A percentile compares a stretch with the other conserved stretches of the same genome.
Conservation (phyloP, 2,329 filamentous ascomycete genomes). For the Trichoderma citrinoviride region DNA sequence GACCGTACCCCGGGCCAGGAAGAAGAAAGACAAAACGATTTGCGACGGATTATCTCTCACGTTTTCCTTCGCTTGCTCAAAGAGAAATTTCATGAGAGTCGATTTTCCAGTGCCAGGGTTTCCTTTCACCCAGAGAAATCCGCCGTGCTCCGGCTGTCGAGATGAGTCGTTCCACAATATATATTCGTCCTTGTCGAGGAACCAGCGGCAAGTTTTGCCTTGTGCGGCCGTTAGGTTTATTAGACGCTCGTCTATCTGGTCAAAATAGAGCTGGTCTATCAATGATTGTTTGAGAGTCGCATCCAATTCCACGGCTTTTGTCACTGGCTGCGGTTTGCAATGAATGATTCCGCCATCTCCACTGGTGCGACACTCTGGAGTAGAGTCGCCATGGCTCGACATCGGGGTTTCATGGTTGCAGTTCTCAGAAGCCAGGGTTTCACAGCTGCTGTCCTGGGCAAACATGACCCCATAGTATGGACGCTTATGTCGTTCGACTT, state of each 20-base stretch:
- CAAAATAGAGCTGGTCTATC: not conserved
- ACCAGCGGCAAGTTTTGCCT: conserved; percentile 26
- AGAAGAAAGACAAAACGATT: conserved; percentile 42
- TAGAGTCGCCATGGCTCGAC: too few relatives aligned
- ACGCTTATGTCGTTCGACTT: not conserved
- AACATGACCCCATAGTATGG: too few relatives aligned
- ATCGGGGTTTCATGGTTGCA: not conserved
- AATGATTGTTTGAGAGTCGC: not conserved
- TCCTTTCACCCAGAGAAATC: not conserved
- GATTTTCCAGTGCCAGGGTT: conserved; percentile 1
- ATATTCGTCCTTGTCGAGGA: conserved; percentile 14
- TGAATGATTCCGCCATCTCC: too few relatives aligned
- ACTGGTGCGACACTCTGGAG: too few relatives aligned
- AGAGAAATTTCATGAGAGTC: conserved; percentile 8
- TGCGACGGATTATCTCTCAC: not conserved
- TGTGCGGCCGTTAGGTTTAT: not conserved
- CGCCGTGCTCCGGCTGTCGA: not conserved
- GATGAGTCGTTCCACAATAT: conserved; percentile 16
- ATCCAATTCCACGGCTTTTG: not conserved
- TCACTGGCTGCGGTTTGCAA: not conserved
- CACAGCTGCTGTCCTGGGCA: too few relatives aligned
- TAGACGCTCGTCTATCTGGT: not conserved
- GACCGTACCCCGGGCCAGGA: conserved; percentile 45
- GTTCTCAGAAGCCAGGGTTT: not conserved
- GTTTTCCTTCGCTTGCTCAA: not conserved